These are phyloP conservation scores for Termitomyces sp. DNA, from an alignment of 768 basidiomycete species.

Conservation along the genomic window DNA sequence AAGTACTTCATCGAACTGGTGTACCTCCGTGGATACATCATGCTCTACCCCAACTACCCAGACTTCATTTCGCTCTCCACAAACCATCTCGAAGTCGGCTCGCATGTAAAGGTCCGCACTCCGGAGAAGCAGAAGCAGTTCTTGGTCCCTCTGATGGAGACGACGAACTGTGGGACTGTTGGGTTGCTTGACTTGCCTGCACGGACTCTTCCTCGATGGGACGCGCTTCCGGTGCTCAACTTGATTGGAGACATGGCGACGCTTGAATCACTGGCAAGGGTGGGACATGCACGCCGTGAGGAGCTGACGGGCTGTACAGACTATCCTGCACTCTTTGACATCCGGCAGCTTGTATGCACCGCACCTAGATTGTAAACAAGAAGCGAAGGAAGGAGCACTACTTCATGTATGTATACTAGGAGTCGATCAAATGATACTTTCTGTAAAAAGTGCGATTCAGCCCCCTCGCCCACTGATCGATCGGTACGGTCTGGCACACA, in stretches of 20 bases:
- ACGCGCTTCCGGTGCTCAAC: conserved; percentile 64
- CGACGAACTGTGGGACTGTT: conserved; percentile 9
- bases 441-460: no score
- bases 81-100: conserved; percentile 85
- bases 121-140: conserved; percentile 62
- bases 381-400: not conserved
- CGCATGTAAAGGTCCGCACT: conserved; percentile 65
- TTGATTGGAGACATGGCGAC: conserved; percentile 49
- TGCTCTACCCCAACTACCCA: conserved; percentile 86
- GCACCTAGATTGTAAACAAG: not conserved
- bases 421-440: not conserved
- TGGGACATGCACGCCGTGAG: conserved; percentile 30
- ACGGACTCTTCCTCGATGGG: conserved; percentile 45
- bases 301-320: conserved; percentile 30
- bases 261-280: conserved; percentile 24
- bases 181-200: conserved; percentile 60
- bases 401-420: no score
- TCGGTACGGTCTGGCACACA: not conserved
- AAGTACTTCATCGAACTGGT: conserved; percentile 85
- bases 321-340: conserved; percentile 16
- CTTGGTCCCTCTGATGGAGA: conserved; percentile 62
- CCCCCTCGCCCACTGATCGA: no score
- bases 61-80: conserved; percentile 75
- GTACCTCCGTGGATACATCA: conserved; percentile 77
- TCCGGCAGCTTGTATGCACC: conserved; percentile 23